Conservation (phyloP, 352 stramenopile species). For the Phytophthora boehmeriae region DNA sequence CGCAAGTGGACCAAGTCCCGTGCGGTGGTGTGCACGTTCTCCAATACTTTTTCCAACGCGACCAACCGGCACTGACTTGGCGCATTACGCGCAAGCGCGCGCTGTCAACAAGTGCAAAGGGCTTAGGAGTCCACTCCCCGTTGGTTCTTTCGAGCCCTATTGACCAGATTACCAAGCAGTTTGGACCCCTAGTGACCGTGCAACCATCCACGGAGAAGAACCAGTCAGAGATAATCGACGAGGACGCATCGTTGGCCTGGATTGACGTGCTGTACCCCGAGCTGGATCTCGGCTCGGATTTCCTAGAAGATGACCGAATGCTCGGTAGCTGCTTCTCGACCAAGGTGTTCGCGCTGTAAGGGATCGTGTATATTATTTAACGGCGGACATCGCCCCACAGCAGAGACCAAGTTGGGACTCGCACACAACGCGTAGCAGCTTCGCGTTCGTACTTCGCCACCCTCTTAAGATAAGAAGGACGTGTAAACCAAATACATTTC, state of each 20-base stretch:
- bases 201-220: constrained; percentile 10
- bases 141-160: constrained; percentile 6
- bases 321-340: constrained; percentile 17
- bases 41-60: constrained; percentile 71
- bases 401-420: not conserved
- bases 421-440: not conserved
- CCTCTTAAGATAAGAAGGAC: not conserved
- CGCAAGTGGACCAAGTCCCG: constrained; percentile 83
- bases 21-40: constrained; percentile 78
- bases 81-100: constrained; percentile 66
- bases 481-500: constrained; percentile 3
- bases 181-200: constrained; percentile 17
- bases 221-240: constrained; percentile 15
- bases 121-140: constrained; percentile 2
- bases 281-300: constrained; percentile 42
- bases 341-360: constrained; percentile 22
- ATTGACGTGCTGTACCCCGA: constrained; percentile 74
- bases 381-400: not conserved
- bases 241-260: constrained; percentile 50
- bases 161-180: constrained; percentile 17
- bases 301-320: constrained; percentile 24
- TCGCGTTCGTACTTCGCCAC: not conserved
- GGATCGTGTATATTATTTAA: constrained; percentile 10
- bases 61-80: constrained; percentile 65
- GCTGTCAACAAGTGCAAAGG: constrained; percentile 18